Conservation (phyloP, 805 yeast genomes). For the Kluyveromyces aestuarii region DNA sequence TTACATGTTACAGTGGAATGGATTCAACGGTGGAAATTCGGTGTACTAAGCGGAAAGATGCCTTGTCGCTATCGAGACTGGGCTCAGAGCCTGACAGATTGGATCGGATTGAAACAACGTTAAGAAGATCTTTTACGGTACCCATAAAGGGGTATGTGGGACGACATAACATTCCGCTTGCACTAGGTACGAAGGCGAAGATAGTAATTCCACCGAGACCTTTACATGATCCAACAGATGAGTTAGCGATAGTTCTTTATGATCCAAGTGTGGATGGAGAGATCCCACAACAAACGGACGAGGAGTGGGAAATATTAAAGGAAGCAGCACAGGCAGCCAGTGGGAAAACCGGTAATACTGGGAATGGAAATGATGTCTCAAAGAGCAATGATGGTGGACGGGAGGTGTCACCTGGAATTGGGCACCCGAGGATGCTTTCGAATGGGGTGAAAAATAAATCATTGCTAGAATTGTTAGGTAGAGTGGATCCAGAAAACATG, state of each 20-base stretch:
- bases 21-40: conserved; percentile 14
- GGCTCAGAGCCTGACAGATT: conserved; percentile 30
- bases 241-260: conserved; percentile 86
- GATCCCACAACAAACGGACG: conserved; percentile 14
- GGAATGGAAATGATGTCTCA: conserved; percentile 7
- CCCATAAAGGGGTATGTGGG: conserved; percentile 42
- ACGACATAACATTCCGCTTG: conserved; percentile 53
- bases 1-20: conserved; percentile 27
- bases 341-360: conserved; percentile 25
- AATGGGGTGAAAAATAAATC: conserved; percentile 42
- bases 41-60: conserved; percentile 44
- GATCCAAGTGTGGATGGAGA: conserved; percentile 87
- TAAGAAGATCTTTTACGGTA: conserved; percentile 45
- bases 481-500: conserved; percentile 41
- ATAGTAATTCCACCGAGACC: conserved; percentile 76
- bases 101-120: conserved; percentile 31
- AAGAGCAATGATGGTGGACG: conserved; percentile 17
- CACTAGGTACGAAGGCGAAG: conserved; percentile 72
- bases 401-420: conserved; percentile 23
- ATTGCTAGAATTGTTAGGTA: conserved; percentile 73
- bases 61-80: conserved; percentile 48
- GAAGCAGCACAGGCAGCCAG: conserved; percentile 21
- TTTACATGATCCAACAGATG: conserved; percentile 89
- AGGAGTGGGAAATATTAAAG: conserved; percentile 19
- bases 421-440: conserved; percentile 28